A percentile compares a stretch with the other conserved stretches of the same genome.
phyloP scores from a whole-genome alignment of 1,284 basidiomycete genomes.

The Cutaneotrichosporon sp. region DNA sequence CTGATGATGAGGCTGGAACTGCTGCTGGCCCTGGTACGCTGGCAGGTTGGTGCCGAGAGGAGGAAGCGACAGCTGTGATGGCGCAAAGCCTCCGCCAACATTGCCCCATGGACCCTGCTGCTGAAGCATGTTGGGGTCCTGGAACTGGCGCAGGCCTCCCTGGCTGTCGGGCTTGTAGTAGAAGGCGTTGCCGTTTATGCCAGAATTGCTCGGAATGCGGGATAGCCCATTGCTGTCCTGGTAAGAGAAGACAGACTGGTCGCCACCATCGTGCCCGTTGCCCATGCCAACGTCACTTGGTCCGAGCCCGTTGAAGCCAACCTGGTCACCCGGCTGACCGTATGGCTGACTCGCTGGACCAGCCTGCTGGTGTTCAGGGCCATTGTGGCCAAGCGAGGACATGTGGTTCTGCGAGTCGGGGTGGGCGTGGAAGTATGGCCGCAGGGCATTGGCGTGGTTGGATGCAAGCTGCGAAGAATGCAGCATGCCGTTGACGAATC shows the following conservation, averaged over 20 bases:
- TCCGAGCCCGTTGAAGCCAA: conserved; percentile 6
- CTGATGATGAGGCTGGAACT: background rate
- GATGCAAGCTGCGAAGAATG: conserved; percentile 15
- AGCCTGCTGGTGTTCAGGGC: background rate
- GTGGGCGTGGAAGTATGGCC: conserved; percentile 17
- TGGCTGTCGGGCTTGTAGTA: conserved; percentile 17
- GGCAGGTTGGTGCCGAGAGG: conserved; percentile 13
- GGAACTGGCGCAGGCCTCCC: conserved; percentile 6
- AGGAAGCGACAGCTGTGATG: conserved; percentile 28
- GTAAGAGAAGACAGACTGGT: conserved; percentile 17
- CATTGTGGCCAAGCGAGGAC: background rate
- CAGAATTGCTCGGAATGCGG: conserved; percentile 10
- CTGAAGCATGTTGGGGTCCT: conserved; percentile 6
- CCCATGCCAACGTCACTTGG: conserved; percentile 7
- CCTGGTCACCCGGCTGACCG: background rate
- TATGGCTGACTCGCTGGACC: conserved; percentile 1
- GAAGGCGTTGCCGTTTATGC: conserved; percentile 16
- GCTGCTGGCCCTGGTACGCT: conserved; percentile 12
- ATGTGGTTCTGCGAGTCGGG: conserved; percentile 8
- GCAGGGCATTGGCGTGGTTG: conserved; percentile 2
- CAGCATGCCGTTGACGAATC: conserved; percentile 22
- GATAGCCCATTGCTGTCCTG: conserved; percentile 13
- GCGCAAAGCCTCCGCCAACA: conserved; percentile 27
- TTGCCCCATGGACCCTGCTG: conserved; percentile 9
- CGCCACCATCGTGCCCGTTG: conserved; percentile 1